Evolutionary conservation across 306 rosid genomes (phyloP).

Genomic region (Neltuma alba): DNA sequence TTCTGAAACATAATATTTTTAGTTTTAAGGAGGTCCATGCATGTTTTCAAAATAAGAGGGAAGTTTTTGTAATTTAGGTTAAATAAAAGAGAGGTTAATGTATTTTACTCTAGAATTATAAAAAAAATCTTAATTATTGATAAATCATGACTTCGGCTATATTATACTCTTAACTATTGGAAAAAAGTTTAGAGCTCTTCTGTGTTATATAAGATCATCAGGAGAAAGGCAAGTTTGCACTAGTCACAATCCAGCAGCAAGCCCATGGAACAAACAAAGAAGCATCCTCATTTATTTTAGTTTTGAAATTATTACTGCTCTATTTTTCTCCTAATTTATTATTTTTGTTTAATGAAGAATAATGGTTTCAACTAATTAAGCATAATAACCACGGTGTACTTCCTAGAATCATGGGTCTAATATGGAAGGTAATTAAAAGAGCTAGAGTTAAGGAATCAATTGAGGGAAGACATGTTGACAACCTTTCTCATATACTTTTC

Average conservation of each 20-base stretch:
- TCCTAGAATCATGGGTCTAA: not conserved
- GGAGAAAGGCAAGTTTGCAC: not conserved
- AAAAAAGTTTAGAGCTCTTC: not conserved
- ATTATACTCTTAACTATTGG: not conserved
- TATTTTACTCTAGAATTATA: too few relatives aligned
- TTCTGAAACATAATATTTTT: too few relatives aligned
- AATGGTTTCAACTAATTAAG: not conserved
- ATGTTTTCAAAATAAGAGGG: too few relatives aligned
- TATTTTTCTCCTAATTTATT: not conserved
- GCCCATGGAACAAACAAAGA: not conserved
- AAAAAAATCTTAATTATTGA: not conserved
- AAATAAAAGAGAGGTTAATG: too few relatives aligned
- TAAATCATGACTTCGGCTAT: not conserved
- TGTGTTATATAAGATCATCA: not conserved
- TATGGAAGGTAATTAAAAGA: not conserved
- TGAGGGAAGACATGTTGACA: not conserved
- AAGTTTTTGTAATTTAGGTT: too few relatives aligned
- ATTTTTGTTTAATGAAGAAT: not conserved
- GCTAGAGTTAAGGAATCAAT: not conserved
- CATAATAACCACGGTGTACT: not conserved
- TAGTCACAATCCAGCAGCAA: not conserved
- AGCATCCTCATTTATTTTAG: not conserved
- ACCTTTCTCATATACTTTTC: not conserved
- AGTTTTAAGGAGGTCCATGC: too few relatives aligned
- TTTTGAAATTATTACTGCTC: not conserved